Percentiles rank a stretch among this genome's conserved stretches.
These are phyloP conservation scores for Petrea volubilis DNA, from an alignment of 257 asterid species.

Conservation along the genomic window DNA sequence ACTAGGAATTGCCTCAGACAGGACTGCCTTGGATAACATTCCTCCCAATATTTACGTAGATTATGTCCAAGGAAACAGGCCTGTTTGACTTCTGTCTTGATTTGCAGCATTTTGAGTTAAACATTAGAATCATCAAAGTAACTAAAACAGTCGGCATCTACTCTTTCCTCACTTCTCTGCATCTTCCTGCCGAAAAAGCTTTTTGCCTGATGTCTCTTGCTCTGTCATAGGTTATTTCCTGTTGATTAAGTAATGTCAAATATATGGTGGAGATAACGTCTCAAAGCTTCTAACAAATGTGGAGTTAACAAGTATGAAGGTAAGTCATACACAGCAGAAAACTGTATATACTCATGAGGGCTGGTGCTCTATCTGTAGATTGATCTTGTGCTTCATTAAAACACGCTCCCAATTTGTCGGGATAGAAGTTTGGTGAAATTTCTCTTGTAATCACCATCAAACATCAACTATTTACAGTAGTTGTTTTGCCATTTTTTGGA, in stretches of 20 bases:
- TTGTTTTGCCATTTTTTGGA: background rate
- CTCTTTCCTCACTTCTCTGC: too few relatives aligned
- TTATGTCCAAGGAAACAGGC: too few relatives aligned
- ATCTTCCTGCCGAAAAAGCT: too few relatives aligned
- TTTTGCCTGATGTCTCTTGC: background rate
- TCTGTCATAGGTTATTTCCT: background rate
- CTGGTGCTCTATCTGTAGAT: background rate
- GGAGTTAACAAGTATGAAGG: background rate
- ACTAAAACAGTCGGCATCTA: too few relatives aligned
- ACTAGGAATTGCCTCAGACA: background rate
- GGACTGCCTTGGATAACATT: background rate
- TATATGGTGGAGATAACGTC: background rate
- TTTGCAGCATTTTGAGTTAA: too few relatives aligned
- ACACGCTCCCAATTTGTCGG: background rate
- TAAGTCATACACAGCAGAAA: background rate
- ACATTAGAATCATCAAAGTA: too few relatives aligned
- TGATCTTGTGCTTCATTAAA: background rate
- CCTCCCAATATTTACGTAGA: background rate
- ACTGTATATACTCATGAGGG: background rate
- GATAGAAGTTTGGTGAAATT: background rate
- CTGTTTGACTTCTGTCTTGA: too few relatives aligned
- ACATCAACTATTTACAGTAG: background rate
- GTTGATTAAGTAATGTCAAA: too few relatives aligned
- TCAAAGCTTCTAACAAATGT: background rate
- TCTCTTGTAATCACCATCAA: background rate